phyloP scores from a whole-genome alignment of 768 basidiomycete species.

The Rhodotorula toruloides region DNA sequence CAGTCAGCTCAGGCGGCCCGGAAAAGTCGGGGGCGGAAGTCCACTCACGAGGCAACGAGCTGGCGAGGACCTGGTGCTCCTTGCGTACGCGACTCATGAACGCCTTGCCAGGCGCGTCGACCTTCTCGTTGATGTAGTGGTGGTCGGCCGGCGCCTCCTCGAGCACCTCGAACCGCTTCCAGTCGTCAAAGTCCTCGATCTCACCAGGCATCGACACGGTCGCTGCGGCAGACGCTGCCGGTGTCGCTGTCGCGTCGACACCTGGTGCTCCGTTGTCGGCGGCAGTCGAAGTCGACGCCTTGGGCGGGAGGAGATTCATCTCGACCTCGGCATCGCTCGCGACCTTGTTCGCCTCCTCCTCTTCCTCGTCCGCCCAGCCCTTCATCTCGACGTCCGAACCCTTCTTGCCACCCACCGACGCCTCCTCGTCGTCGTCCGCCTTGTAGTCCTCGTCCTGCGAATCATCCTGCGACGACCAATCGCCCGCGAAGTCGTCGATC shows the following conservation, averaged over 20 bases:
- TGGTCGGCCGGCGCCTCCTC: slow-evolving; percentile 62
- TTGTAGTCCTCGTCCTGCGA: slow-evolving; percentile 1
- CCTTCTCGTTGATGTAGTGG: slow-evolving; percentile 61
- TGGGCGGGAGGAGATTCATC: slow-evolving; percentile 4
- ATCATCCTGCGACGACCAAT: not conserved
- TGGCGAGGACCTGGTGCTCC: slow-evolving; percentile 74
- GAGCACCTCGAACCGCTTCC: slow-evolving; percentile 78
- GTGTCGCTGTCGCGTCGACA: too few species aligned
- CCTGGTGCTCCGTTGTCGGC: too few species aligned
- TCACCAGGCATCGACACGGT: slow-evolving; percentile 28
- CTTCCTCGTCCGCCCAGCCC: slow-evolving; percentile 20
- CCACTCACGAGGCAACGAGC: slow-evolving; percentile 70
- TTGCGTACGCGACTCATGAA: slow-evolving; percentile 72
- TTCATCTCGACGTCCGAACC: slow-evolving; percentile 3
- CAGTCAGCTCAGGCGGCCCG: too few species aligned
- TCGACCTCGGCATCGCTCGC: slow-evolving; percentile 6
- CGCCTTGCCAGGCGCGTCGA: slow-evolving; percentile 61
- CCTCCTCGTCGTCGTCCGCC: slow-evolving; percentile 10
- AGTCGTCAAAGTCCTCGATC: slow-evolving; percentile 52
- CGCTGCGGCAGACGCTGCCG: too few species aligned
- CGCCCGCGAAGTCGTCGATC: not conserved
- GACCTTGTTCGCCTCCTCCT: slow-evolving; percentile 3
- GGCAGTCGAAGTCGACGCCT: too few species aligned
- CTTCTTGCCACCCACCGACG: slow-evolving; percentile 9
- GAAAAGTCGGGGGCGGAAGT: not conserved